Base-by-base conservation (phyloP, 202 grass and related monocot species). In the Digitaria exilis region DNA sequence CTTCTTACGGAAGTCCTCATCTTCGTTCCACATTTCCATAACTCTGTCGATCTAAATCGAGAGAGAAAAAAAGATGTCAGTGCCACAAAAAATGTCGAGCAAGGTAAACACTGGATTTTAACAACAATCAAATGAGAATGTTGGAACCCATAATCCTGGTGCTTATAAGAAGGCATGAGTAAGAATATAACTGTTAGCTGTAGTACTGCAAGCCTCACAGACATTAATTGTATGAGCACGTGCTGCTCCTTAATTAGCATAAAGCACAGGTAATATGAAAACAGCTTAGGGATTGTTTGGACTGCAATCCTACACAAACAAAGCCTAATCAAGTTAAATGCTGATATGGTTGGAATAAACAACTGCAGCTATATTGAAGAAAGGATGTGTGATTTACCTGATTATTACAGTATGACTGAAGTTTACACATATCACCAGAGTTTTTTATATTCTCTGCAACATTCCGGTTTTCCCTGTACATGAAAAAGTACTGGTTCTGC, bases 1-100 rank as follows among this genome's bases (percentile, higher is more conserved):
- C 75, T 83, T 63, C 63, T 34, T 87, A 29, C 88, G 88, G 70
- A 90, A 90, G 63, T 87, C 70, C 25, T 84, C 80, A 30, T 90
- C 48, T 52, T 64, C 64, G 44, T 80, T 90, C 84, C 88, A 90
- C 34, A 90, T 50, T 35, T 71, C 80, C 84, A 90, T 75, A 80
- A 84, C 66, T 56, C 39, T 61, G 6, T 80, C 62, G 7, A 90
- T 58, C 88, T 90, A 35, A 71, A 87, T 7, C 9, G 37, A 73
- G 24, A 5, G 8, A 11, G 9, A 45, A 21, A 80, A 19, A 64
- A 74, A 39, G 54, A 34, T 34, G 34, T 70, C 28, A 1, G 10
- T 62, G 64, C 50, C 44, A 29, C 17, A 57, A 39, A 80, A 69
- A 41, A 55, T 69, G 65, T 39, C 28, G 22, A 74, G 46, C 48